Evolutionary conservation across 2,329 filamentous ascomycete genomes (phyloP).

Genomic region (Fusarium floridanum): DNA sequence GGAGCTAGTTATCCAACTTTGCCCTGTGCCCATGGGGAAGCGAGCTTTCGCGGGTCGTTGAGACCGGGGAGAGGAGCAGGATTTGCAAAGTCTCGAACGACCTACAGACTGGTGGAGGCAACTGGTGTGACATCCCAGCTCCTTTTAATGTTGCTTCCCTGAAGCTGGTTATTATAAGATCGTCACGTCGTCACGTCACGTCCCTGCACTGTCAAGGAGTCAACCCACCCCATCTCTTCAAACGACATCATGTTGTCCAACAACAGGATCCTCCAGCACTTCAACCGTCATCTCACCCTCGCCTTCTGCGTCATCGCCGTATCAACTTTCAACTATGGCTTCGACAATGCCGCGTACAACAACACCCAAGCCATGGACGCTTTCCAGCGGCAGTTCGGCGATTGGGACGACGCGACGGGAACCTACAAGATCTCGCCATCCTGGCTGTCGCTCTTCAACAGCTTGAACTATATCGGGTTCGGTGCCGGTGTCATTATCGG

Average conservation of each 20-base stretch:
- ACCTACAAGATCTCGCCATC: not conserved
- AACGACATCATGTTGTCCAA: slow-evolving; percentile 8
- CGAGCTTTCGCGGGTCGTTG: not conserved
- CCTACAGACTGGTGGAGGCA: not conserved
- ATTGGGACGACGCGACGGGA: slow-evolving; percentile 32
- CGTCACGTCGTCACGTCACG: not conserved
- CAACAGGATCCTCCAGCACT: slow-evolving; percentile 25
- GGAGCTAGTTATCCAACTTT: not conserved
- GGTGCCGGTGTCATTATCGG: slow-evolving; percentile 9
- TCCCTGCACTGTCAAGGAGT: not conserved
- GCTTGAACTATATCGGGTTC: not conserved
- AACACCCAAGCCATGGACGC: slow-evolving; percentile 51
- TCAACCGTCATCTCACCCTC: not conserved
- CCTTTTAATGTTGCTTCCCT: not conserved
- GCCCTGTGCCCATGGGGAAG: not conserved
- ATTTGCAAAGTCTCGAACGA: not conserved
- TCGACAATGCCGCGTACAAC: slow-evolving; percentile 51
- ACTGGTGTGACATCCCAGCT: not conserved
- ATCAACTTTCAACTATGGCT: slow-evolving; percentile 53
- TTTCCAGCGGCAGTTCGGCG: slow-evolving; percentile 49
- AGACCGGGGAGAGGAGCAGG: not conserved
- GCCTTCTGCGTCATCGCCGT: slow-evolving; percentile 46
- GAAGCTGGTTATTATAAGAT: not conserved
- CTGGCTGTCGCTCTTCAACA: not conserved
- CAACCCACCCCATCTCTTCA: not conserved